Conservation (phyloP, 1,139 yeast species). For the Geotrichum fermentans region DNA sequence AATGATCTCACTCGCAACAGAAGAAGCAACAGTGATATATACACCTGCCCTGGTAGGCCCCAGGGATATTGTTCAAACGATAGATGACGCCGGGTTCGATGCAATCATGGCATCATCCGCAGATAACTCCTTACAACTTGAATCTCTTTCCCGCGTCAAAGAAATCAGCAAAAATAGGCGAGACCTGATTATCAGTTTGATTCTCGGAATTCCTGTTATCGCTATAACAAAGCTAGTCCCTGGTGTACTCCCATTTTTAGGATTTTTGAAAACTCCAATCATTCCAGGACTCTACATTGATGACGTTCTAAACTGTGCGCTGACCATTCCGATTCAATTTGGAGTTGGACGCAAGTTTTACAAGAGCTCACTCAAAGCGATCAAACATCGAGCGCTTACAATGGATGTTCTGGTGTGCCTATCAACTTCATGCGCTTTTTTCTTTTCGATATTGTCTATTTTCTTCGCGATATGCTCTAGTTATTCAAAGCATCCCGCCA, state of each 20-base stretch:
- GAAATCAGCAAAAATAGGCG: conserved; percentile 69
- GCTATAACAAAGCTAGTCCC: conserved; percentile 49
- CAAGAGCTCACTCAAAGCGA: conserved; percentile 58
- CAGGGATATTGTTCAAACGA: conserved; percentile 49
- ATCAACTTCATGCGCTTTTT: conserved; percentile 74
- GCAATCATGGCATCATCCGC: conserved; percentile 43
- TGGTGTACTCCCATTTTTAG: conserved; percentile 27
- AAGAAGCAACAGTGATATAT: conserved; percentile 46
- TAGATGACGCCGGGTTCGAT: conserved; percentile 49
- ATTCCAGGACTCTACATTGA: conserved; percentile 39
- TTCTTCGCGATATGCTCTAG: conserved; percentile 40
- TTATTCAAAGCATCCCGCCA: conserved; percentile 47
- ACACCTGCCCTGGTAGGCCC: conserved; percentile 47
- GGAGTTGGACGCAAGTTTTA: conserved; percentile 61
- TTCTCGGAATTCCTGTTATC: conserved; percentile 62
- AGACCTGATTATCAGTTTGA: conserved; percentile 49
- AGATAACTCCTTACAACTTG: conserved; percentile 59
- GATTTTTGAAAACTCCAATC: conserved; percentile 28
- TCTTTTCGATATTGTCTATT: conserved; percentile 64
- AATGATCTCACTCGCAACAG: conserved; percentile 40
- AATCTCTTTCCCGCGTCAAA: conserved; percentile 58
- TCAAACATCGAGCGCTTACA: conserved; percentile 73
- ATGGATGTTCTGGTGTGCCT: conserved; percentile 90
- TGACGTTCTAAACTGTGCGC: conserved; percentile 54
- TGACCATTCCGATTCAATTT: conserved; percentile 67